Conservation (phyloP, 2,329 filamentous ascomycete genomes). For the Hirsutella minnesotensis region DNA sequence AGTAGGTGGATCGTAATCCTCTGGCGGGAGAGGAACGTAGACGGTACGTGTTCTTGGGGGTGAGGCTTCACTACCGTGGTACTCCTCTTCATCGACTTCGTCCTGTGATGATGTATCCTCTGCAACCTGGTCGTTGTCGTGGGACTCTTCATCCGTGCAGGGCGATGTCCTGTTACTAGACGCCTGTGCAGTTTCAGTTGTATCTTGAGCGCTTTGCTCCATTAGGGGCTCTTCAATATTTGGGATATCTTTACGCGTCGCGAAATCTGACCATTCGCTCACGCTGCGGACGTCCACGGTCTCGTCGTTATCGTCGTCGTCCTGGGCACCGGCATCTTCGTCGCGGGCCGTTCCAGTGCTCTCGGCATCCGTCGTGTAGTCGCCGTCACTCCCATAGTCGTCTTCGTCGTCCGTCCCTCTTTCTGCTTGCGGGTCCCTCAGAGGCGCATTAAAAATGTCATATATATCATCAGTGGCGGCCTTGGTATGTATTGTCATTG, state of each 20-base stretch:
- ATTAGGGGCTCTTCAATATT: conserved; percentile 14
- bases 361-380: conserved; percentile 77
- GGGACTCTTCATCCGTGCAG: conserved; percentile 4
- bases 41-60: conserved; percentile 45
- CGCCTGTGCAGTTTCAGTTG: conserved; percentile 4
- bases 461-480: conserved; percentile 97
- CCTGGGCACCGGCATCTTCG: conserved; percentile 34
- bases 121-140: not conserved
- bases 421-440: conserved; percentile 12
- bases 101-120: conserved; percentile 10
- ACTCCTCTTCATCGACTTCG: conserved; percentile 26
- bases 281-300: conserved; percentile 48
- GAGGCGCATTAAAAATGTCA: conserved; percentile 85
- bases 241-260: conserved; percentile 58
- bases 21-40: conserved; percentile 73
- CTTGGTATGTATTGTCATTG: conserved; percentile 93
- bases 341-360: conserved; percentile 70
- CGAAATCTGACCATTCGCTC: conserved; percentile 85
- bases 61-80: conserved; percentile 27
- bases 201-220: conserved; percentile 10
- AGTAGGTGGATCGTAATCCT: conserved; percentile 73
- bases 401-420: conserved; percentile 43
- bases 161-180: not conserved
- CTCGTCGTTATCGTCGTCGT: conserved; percentile 34
- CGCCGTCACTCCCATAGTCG: conserved; percentile 58